Evolutionary conservation across 2,329 filamentous ascomycete genomes (phyloP).

Genomic region (Talaromyces marneffei): DNA sequence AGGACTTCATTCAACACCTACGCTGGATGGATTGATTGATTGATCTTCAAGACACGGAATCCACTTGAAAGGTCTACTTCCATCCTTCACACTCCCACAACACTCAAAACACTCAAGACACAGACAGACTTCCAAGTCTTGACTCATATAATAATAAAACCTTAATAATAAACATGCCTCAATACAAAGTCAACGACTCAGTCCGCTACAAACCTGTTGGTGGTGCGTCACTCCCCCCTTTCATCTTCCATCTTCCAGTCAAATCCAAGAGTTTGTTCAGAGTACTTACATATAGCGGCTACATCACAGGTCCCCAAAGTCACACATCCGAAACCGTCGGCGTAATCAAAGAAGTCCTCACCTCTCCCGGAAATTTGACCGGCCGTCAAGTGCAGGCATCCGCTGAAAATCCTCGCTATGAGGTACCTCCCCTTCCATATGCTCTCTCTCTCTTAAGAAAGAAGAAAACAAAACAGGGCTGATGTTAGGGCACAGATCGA

Average conservation of each 20-base stretch:
- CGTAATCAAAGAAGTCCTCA: constrained; percentile 32
- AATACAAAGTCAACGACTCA: constrained; percentile 29
- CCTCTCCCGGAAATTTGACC: constrained; percentile 26
- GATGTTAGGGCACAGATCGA: constrained; percentile 20
- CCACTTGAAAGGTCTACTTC: no score
- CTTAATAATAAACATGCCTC: constrained; percentile 21
- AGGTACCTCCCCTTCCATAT: constrained; percentile 23
- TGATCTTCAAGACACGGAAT: not conserved
- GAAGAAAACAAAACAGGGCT: not conserved
- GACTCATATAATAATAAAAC: no score
- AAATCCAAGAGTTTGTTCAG: no score
- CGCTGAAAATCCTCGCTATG: constrained; percentile 32
- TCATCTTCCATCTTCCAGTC: no score
- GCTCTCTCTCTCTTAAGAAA: not conserved
- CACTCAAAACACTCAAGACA: no score
- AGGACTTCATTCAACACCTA: not conserved
- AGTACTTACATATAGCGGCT: not conserved
- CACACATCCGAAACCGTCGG: constrained; percentile 37
- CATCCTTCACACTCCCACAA: no score
- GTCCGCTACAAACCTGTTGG: constrained; percentile 41
- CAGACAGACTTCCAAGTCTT: not conserved
- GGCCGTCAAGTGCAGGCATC: constrained; percentile 35
- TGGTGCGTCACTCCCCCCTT: constrained; percentile 23
- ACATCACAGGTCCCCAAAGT: constrained; percentile 31
- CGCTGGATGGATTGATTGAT: no score